Percentiles rank a stretch among this genome's conserved stretches.
phyloP scores from a whole-genome alignment of 331 rosid species.

The Malus hybrid region DNA sequence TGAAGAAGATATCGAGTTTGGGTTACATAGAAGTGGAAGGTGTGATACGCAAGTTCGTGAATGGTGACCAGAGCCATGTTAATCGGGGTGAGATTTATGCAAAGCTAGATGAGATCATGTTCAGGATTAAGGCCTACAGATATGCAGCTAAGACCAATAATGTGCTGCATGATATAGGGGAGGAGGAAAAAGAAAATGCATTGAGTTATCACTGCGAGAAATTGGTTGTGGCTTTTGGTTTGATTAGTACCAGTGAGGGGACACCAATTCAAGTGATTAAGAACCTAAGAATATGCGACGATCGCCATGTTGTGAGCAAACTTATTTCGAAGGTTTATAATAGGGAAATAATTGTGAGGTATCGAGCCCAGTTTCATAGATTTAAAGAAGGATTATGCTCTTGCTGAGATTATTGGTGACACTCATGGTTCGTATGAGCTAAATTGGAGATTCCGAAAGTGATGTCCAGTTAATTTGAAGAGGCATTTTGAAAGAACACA shows the following conservation, averaged over 20 bases:
- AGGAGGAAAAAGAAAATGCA: slow-evolving; percentile 85
- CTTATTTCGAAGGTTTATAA: slow-evolving; percentile 48
- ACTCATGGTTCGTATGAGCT: background rate
- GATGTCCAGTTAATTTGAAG: background rate
- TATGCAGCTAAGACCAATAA: slow-evolving; percentile 53
- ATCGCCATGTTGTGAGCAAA: slow-evolving; percentile 72
- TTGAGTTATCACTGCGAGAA: slow-evolving; percentile 78
- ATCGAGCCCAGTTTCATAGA: slow-evolving; percentile 78
- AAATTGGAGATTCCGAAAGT: background rate
- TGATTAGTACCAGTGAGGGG: slow-evolving; percentile 60
- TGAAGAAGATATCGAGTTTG: slow-evolving; percentile 74
- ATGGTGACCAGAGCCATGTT: slow-evolving; percentile 61
- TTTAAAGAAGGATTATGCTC: slow-evolving; percentile 72
- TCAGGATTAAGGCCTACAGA: slow-evolving; percentile 49
- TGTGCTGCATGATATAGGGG: slow-evolving; percentile 90
- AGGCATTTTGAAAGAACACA: background rate
- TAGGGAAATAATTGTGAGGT: slow-evolving; percentile 73
- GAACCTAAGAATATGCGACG: slow-evolving; percentile 79
- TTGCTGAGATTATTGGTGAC: slow-evolving; percentile 87
- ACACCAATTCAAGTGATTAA: slow-evolving; percentile 73
- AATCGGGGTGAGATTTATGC: slow-evolving; percentile 54
- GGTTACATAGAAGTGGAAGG: slow-evolving; percentile 71
- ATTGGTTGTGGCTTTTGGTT: slow-evolving; percentile 82
- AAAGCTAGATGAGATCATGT: slow-evolving; percentile 74
- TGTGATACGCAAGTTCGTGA: slow-evolving; percentile 56